Evolutionary conservation across 2,329 filamentous ascomycete species (phyloP).

Genomic region (Colletotrichum lentis): DNA sequence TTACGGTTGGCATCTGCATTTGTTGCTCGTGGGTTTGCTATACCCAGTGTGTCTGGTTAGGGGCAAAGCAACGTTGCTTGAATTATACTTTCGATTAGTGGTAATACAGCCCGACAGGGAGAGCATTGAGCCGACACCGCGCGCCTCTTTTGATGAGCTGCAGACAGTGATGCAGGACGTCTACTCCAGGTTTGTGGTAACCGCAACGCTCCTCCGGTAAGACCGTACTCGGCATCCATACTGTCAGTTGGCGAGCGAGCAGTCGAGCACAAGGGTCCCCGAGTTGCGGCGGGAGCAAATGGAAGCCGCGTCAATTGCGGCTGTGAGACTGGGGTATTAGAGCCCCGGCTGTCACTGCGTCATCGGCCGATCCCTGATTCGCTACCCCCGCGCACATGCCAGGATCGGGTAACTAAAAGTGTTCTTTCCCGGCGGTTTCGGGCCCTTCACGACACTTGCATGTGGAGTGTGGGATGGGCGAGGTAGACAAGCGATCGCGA

Average conservation of each 20-base stretch:
- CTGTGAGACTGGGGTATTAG: conserved; percentile 12
- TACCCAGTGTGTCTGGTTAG: conserved; percentile 33
- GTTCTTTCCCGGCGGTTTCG: conserved; percentile 17
- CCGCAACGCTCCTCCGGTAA: background rate
- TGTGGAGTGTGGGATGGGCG: conserved; percentile 9
- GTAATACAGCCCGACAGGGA: conserved; percentile 32
- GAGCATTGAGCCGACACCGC: conserved; percentile 16
- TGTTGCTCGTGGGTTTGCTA: conserved; percentile 32
- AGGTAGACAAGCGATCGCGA: background rate
- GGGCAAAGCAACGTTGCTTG: conserved; percentile 30
- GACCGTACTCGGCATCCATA: background rate
- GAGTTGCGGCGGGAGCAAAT: background rate
- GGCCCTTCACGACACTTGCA: conserved; percentile 3
- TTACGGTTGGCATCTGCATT: conserved; percentile 36
- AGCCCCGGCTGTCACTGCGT: conserved; percentile 28
- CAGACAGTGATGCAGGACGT: too few species aligned
- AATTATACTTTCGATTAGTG: conserved; percentile 35
- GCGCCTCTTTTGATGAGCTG: background rate
- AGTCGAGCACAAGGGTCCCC: conserved; percentile 6
- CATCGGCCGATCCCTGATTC: conserved; percentile 29
- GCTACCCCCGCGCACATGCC: conserved; percentile 22
- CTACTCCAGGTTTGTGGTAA: background rate
- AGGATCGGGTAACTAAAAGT: conserved; percentile 28
- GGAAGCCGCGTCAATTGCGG: conserved; percentile 20
- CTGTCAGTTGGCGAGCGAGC: background rate